A percentile compares a stretch with the other conserved stretches of the same genome.
These are phyloP conservation scores for Coemansia sp. DNA, from an alignment of 192 early-diverging fungal genomes.

Conservation along the genomic window DNA sequence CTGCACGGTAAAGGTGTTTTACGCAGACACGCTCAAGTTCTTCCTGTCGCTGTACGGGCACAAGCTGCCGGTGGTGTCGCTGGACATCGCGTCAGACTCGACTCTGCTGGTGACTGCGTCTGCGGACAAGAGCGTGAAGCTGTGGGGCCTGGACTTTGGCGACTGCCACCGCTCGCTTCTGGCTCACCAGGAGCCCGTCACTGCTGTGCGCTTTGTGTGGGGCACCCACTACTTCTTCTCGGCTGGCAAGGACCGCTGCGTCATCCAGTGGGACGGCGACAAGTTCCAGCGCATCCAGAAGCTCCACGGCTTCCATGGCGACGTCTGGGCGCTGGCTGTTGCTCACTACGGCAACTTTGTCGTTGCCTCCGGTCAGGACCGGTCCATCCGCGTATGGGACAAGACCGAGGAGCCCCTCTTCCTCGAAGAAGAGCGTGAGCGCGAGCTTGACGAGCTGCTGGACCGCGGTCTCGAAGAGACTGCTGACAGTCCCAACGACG, in stretches of 20 bases:
- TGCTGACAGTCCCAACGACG: constrained; percentile 55
- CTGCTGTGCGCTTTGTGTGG: constrained; percentile 83
- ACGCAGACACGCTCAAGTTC: constrained; percentile 94
- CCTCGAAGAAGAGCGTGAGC: constrained; percentile 94
- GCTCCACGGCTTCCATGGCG: constrained; percentile 87
- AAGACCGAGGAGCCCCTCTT: constrained; percentile 94
- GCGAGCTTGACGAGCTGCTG: constrained; percentile 87
- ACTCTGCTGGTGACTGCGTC: constrained; percentile 90
- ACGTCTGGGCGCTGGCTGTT: constrained; percentile 92
- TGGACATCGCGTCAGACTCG: constrained; percentile 97
- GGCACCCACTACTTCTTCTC: constrained; percentile 96
- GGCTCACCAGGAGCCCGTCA: constrained; percentile 92
- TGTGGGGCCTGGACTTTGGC: constrained; percentile 99
- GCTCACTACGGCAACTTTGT: constrained; percentile 86
- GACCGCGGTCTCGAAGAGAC: constrained; percentile 72
- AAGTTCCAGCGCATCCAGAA: constrained; percentile 96
- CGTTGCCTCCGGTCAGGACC: constrained; percentile 87
- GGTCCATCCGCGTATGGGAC: constrained; percentile 93
- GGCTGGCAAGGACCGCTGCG: constrained; percentile 80
- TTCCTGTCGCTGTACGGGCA: constrained; percentile 97
- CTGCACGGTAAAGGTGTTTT: constrained; percentile 95
- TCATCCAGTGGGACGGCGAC: constrained; percentile 97
- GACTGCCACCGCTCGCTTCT: constrained; percentile 95
- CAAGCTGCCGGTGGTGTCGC: constrained; percentile 93
- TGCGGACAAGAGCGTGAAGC: constrained; percentile 95